Conservation (phyloP, 2,329 filamentous ascomycete genomes). For the Lasiodiplodia sp. region DNA sequence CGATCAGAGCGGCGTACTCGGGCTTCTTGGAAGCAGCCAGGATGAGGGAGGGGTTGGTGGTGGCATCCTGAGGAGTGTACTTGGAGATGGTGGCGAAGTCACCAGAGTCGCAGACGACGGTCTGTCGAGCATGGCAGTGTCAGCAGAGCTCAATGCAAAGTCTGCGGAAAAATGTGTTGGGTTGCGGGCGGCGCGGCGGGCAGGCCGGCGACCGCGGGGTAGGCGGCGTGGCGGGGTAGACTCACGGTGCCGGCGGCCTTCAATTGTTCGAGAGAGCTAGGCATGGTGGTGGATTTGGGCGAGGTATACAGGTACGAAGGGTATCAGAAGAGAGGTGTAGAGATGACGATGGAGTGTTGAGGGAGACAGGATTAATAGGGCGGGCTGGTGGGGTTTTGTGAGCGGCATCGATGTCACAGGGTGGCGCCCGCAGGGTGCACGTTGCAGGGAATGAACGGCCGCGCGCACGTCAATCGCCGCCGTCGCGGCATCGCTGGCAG, state of each 20-base stretch:
- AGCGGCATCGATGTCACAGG: constrained; percentile 27
- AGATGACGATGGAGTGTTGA: constrained; percentile 16
- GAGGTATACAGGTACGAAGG: background rate
- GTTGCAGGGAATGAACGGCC: constrained; percentile 24
- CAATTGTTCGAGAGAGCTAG: constrained; percentile 92
- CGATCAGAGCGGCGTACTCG: constrained; percentile 93
- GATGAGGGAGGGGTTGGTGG: constrained; percentile 99
- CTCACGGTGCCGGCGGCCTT: constrained; percentile 96
- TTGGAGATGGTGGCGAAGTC: constrained; percentile 87
- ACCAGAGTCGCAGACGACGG: constrained; percentile 97
- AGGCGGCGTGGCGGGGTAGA: constrained; percentile 47
- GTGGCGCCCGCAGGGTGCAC: constrained; percentile 21
- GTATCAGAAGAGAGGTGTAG: constrained; percentile 16
- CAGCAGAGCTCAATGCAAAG: constrained; percentile 26
- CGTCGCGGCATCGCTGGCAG: constrained; percentile 12
- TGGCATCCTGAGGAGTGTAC: constrained; percentile 99
- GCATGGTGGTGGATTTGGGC: constrained; percentile 62
- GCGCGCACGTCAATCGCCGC: constrained; percentile 27
- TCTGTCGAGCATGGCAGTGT: constrained; percentile 58
- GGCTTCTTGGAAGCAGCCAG: constrained; percentile 97
- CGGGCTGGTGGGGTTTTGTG: constrained; percentile 30
- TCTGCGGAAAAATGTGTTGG: constrained; percentile 20
- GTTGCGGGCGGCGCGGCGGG: constrained; percentile 27
- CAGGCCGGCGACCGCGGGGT: constrained; percentile 27
- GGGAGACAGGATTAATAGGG: constrained; percentile 23